phyloP scores from a whole-genome alignment of 1,284 basidiomycete genomes.

The Fomitopsis betulina region DNA sequence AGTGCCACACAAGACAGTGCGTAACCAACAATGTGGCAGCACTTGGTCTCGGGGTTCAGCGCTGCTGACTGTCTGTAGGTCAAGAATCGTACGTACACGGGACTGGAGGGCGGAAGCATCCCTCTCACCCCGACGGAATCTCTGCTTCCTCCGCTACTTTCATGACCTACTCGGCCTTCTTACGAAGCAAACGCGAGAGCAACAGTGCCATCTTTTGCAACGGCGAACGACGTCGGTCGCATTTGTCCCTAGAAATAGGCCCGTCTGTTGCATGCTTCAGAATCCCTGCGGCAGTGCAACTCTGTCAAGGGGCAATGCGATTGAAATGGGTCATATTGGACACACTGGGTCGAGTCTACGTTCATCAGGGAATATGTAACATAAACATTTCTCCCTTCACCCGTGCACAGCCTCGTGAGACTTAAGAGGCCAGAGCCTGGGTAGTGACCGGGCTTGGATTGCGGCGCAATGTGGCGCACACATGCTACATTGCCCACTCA shows the following conservation, averaged over 20 bases:
- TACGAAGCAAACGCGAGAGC: not conserved
- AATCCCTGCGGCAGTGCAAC: not conserved
- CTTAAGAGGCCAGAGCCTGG: no score
- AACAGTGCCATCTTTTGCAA: not conserved
- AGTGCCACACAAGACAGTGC: not conserved
- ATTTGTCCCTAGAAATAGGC: not conserved
- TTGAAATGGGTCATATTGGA: not conserved
- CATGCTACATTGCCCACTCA: not conserved
- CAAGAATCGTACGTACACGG: not conserved
- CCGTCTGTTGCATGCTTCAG: not conserved
- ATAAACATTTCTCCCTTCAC: not conserved
- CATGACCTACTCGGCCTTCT: no score
- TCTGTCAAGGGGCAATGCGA: not conserved
- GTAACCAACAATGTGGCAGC: not conserved
- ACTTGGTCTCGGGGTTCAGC: not conserved
- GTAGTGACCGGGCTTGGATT: not conserved
- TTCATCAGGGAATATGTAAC: not conserved
- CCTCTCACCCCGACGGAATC: no score
- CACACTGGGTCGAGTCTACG: not conserved
- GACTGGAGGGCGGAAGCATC: no score
- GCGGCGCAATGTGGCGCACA: not conserved
- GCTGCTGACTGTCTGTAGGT: not conserved
- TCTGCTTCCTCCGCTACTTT: no score
- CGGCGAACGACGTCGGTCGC: not conserved
- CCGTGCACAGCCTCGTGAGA: not conserved